A percentile compares a stretch with the other conserved stretches of the same genome.
These are phyloP conservation scores for Penicillium sp. DNA, from an alignment of 2,329 filamentous ascomycete genomes.

Conservation along the genomic window DNA sequence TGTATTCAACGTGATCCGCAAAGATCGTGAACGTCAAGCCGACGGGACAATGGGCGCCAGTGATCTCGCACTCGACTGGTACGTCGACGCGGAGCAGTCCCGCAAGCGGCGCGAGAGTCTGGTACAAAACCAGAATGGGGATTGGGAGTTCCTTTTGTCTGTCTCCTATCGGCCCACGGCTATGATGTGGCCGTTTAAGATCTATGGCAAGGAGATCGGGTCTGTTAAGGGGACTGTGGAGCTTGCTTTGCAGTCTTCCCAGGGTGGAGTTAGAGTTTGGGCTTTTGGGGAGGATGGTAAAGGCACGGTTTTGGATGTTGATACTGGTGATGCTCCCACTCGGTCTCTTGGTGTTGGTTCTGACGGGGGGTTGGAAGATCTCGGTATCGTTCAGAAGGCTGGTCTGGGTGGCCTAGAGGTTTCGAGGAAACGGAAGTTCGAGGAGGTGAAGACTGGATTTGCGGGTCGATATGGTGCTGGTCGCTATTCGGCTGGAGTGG, in stretches of 20 bases:
- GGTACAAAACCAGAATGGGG: slow-evolving; percentile 36
- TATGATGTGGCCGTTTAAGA: slow-evolving; percentile 51
- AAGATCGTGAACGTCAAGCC: slow-evolving; percentile 34
- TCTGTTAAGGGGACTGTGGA: slow-evolving; percentile 50
- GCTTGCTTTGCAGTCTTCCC: slow-evolving; percentile 48
- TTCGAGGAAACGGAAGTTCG: slow-evolving; percentile 31
- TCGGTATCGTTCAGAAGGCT: slow-evolving; percentile 16
- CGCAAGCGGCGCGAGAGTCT: slow-evolving; percentile 33
- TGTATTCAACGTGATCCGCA: slow-evolving; percentile 47
- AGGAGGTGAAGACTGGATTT: slow-evolving; percentile 24
- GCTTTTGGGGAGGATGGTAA: slow-evolving; percentile 49
- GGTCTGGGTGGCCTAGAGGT: not conserved
- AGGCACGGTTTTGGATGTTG: slow-evolving; percentile 51
- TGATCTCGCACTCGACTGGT: slow-evolving; percentile 35
- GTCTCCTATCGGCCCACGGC: slow-evolving; percentile 37
- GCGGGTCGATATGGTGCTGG: slow-evolving; percentile 24
- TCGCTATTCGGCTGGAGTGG: slow-evolving; percentile 11
- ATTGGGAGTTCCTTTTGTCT: slow-evolving; percentile 44
- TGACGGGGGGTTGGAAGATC: slow-evolving; percentile 30
- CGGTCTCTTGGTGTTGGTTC: slow-evolving; percentile 12
- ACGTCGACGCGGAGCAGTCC: slow-evolving; percentile 30
- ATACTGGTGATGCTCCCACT: slow-evolving; percentile 28
- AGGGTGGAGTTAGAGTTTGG: slow-evolving; percentile 52
- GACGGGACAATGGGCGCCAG: slow-evolving; percentile 37
- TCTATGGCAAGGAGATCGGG: slow-evolving; percentile 53